A percentile compares a stretch with the other conserved stretches of the same genome.
These are phyloP conservation scores for Patellifolia procumbens DNA, from an alignment of 179 eudicot genomes.

Conservation along the genomic window DNA sequence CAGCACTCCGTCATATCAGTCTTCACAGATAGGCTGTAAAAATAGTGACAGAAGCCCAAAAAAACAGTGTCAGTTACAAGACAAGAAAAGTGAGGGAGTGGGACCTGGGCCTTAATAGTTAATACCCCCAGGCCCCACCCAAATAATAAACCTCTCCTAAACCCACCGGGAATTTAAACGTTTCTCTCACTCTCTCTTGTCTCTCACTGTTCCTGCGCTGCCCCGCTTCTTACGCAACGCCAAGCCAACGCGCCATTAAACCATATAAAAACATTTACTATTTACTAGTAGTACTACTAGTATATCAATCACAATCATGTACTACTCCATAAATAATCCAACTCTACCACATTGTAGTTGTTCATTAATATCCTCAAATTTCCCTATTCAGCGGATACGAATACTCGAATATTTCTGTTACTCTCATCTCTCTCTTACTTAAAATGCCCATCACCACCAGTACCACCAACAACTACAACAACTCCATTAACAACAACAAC, in stretches of 20 bases:
- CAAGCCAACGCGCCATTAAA: slow-evolving; percentile 2
- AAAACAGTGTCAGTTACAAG: slow-evolving; percentile 6
- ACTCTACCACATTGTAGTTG: not conserved
- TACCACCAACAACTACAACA: no score
- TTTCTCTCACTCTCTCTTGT: not conserved
- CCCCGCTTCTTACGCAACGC: not conserved
- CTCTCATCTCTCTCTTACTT: not conserved
- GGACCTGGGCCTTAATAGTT: not conserved
- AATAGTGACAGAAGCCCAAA: not conserved
- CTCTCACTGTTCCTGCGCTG: slow-evolving; percentile 5
- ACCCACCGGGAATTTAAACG: slow-evolving; percentile 34
- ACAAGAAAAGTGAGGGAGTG: slow-evolving; percentile 6
- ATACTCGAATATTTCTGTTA: not conserved
- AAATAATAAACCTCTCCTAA: slow-evolving; percentile 39
- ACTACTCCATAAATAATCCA: not conserved
- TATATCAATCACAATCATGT: not conserved
- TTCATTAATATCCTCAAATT: not conserved
- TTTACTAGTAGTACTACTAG: not conserved
- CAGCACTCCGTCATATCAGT: no score
- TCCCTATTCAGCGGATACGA: not conserved
- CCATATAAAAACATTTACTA: not conserved
- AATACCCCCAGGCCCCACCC: no score
- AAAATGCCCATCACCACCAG: not conserved
- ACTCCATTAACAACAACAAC: not conserved
- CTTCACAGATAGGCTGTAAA: no score